phyloP scores from a whole-genome alignment of 208 protist species.

The Strigomonas galati region DNA sequence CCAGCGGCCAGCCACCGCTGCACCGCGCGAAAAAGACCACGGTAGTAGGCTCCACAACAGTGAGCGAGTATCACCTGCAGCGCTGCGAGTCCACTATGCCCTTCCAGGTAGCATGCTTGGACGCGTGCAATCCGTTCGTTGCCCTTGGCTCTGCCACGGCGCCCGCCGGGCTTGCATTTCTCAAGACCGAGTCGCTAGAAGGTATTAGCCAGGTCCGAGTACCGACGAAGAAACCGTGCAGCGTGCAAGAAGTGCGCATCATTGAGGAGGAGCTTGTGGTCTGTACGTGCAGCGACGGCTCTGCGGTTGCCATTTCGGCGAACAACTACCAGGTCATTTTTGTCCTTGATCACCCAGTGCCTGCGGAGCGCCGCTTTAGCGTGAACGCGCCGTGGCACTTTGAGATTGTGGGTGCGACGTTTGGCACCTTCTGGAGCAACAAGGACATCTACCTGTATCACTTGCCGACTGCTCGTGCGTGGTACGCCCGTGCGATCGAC shows the following conservation, averaged over 20 bases:
- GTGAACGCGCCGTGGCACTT: conserved; percentile 7
- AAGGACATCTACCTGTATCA: conserved; percentile 31
- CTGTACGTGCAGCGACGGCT: conserved; percentile 18
- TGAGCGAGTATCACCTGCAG: background rate
- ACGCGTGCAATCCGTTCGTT: conserved; percentile 21
- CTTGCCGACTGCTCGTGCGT: conserved; percentile 30
- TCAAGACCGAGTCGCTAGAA: conserved; percentile 23
- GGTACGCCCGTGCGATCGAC: conserved; percentile 14
- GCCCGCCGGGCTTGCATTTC: conserved; percentile 30
- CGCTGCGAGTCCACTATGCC: background rate
- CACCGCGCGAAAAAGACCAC: background rate
- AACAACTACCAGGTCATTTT: conserved; percentile 33
- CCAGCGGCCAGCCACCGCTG: background rate
- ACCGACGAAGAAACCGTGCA: conserved; percentile 4
- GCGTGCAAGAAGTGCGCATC: background rate
- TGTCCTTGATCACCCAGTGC: conserved; percentile 21
- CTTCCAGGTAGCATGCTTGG: conserved; percentile 23
- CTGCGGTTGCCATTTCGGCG: conserved; percentile 26
- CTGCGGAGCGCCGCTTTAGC: conserved; percentile 7
- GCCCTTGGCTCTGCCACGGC: conserved; percentile 23
- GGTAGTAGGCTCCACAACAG: background rate
- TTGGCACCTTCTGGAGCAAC: conserved; percentile 25
- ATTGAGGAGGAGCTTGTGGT: conserved; percentile 10
- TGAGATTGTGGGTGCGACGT: conserved; percentile 24
- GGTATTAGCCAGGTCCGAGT: conserved; percentile 30